Evolutionary conservation across 2,329 filamentous ascomycete species (phyloP).

Genomic region (Pezicula carpinea): DNA sequence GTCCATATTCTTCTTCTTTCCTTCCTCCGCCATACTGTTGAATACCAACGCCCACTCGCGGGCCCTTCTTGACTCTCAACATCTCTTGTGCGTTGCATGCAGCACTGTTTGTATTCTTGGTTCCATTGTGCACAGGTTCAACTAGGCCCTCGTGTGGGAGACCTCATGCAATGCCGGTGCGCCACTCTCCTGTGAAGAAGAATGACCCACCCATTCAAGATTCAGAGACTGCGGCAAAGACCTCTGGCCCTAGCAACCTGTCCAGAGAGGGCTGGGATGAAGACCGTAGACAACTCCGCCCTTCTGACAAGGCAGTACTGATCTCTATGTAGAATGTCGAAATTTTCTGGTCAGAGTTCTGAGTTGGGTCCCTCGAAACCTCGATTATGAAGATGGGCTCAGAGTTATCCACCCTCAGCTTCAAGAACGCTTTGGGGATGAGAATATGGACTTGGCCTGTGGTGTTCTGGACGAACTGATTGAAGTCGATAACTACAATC

Average conservation of each 20-base stretch:
- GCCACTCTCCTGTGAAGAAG: neutral
- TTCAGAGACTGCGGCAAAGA: neutral
- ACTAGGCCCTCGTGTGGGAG: too few relatives aligned
- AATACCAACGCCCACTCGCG: too few relatives aligned
- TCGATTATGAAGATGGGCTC: slow-evolving; percentile 41
- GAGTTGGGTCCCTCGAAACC: slow-evolving; percentile 40
- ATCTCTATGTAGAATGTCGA: slow-evolving; percentile 35
- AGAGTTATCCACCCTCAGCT: slow-evolving; percentile 39
- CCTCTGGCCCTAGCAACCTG: slow-evolving; percentile 10
- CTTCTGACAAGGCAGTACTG: slow-evolving; percentile 1
- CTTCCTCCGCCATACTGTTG: too few relatives aligned
- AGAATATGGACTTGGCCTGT: slow-evolving; percentile 38
- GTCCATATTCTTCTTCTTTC: too few relatives aligned
- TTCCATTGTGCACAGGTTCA: too few relatives aligned
- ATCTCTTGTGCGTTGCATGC: too few relatives aligned
- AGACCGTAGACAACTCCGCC: slow-evolving; percentile 8
- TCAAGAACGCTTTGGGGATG: slow-evolving; percentile 40
- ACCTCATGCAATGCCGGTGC: neutral
- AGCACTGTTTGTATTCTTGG: too few relatives aligned
- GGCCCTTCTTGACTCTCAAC: too few relatives aligned
- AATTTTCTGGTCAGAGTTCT: slow-evolving; percentile 41
- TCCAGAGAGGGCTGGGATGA: slow-evolving; percentile 15
- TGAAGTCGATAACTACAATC: slow-evolving; percentile 39
- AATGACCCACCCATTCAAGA: neutral
- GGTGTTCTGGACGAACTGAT: slow-evolving; percentile 44